Conservation (phyloP, 1,284 basidiomycete genomes). For the Ustilago xerochloae region DNA sequence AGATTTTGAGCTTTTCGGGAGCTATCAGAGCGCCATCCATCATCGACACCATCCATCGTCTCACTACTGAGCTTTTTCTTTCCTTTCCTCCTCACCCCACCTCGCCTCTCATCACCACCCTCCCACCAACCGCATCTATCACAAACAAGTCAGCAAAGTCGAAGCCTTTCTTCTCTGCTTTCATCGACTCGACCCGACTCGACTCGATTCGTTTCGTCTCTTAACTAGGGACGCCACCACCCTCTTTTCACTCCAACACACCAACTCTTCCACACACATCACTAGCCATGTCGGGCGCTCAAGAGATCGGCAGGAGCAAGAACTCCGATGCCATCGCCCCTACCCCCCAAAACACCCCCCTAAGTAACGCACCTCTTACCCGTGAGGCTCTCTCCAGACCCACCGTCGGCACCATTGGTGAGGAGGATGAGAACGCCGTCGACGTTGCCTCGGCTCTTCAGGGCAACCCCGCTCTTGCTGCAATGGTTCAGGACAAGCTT, state of each 20-base stretch:
- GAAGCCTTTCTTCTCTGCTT: not conserved
- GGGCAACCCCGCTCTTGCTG: slow-evolving; percentile 67
- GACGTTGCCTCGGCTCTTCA: slow-evolving; percentile 54
- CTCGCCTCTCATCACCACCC: not conserved
- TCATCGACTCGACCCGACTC: not conserved
- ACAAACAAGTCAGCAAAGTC: slow-evolving; percentile 2
- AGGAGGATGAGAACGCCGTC: slow-evolving; percentile 62
- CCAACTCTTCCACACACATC: not conserved
- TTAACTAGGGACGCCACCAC: not conserved
- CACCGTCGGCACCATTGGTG: slow-evolving; percentile 68
- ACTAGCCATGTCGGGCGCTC: slow-evolving; percentile 46
- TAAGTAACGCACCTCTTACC: slow-evolving; percentile 77
- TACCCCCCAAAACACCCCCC: slow-evolving; percentile 83
- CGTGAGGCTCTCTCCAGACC: slow-evolving; percentile 75
- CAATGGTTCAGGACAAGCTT: slow-evolving; percentile 71
- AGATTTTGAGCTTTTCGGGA: slow-evolving; percentile 18
- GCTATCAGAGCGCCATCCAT: not conserved
- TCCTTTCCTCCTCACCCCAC: not conserved
- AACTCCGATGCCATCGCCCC: slow-evolving; percentile 72
- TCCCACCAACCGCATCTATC: not conserved
- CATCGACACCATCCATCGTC: slow-evolving; percentile 5
- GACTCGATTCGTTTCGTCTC: not conserved
- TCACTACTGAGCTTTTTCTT: not conserved
- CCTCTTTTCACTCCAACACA: not conserved
- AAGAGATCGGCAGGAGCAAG: slow-evolving; percentile 55